Evolutionary conservation across 2,329 filamentous ascomycete species (phyloP).

Genomic region (Sporothrix variecibatus): DNA sequence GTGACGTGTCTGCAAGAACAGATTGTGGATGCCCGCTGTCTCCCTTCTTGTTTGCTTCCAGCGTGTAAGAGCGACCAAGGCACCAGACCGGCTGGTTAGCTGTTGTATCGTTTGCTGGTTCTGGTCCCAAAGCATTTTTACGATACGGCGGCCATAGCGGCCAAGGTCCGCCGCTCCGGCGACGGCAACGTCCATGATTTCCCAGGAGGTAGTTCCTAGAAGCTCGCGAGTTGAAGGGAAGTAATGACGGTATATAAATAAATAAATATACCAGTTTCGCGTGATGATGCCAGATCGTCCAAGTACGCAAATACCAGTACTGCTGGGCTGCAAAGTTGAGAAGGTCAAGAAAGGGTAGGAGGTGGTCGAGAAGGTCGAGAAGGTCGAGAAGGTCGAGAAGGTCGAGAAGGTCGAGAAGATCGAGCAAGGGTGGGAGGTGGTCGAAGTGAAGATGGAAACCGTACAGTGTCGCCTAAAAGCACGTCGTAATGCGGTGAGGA

Average conservation of each 20-base stretch:
- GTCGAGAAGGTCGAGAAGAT: background rate
- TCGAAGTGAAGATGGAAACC: background rate
- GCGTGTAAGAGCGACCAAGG: slow-evolving; percentile 59
- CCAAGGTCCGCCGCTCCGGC: slow-evolving; percentile 67
- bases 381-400: background rate
- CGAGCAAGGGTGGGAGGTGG: background rate
- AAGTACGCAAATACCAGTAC: background rate
- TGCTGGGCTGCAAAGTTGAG: background rate
- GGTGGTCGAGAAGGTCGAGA: background rate
- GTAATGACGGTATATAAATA: background rate
- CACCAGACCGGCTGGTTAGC: slow-evolving; percentile 80
- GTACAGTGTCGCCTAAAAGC: background rate
- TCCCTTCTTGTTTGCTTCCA: slow-evolving; percentile 37
- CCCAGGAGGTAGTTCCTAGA: background rate
- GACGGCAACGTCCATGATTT: slow-evolving; percentile 43
- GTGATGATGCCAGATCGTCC: background rate
- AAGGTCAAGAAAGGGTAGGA: background rate
- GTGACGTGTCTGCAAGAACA: background rate
- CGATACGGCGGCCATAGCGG: slow-evolving; percentile 74
- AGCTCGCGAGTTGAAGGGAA: background rate
- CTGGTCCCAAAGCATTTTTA: slow-evolving; percentile 90
- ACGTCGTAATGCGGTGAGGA: background rate
- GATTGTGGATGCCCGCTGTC: slow-evolving; percentile 29
- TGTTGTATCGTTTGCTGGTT: slow-evolving; percentile 75
- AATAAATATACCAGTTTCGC: background rate